Conservation (phyloP, 352 stramenopile species). For the Globisporangium camurandrum region DNA sequence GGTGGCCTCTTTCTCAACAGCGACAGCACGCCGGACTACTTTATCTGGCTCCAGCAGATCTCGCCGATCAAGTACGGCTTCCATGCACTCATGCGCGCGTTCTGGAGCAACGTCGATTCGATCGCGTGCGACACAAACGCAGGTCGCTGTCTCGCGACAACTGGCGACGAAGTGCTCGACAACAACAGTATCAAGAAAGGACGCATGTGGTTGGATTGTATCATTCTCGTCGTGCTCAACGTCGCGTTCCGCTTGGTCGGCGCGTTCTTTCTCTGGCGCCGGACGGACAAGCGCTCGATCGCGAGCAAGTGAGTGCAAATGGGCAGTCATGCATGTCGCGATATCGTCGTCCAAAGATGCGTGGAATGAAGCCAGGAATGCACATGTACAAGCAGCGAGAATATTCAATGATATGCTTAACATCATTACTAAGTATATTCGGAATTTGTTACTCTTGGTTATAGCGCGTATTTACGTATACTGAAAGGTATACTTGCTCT, state of each 20-base stretch:
- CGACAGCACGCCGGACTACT: constrained; percentile 22
- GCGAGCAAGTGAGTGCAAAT: neutral
- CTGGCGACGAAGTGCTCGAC: constrained; percentile 21
- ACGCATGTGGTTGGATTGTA: constrained; percentile 16
- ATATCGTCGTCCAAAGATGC: too few species aligned
- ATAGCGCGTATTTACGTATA: too few species aligned
- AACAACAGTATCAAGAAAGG: constrained; percentile 16
- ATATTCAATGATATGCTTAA: too few species aligned
- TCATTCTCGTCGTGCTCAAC: constrained; percentile 24
- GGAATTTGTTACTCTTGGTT: too few species aligned
- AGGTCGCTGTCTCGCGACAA: constrained; percentile 12
- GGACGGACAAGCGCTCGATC: constrained; percentile 8
- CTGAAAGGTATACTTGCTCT: neutral
- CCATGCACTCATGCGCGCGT: constrained; percentile 26
- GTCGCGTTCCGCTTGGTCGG: constrained; percentile 24
- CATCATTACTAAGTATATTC: too few species aligned
- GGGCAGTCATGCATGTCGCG: too few species aligned
- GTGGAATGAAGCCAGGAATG: too few species aligned
- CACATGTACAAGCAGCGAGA: too few species aligned
- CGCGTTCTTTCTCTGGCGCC: constrained; percentile 20
- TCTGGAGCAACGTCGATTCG: constrained; percentile 17
- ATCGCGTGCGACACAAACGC: constrained; percentile 17
- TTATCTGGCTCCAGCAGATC: constrained; percentile 27
- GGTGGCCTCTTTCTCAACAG: constrained; percentile 29
- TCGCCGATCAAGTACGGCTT: constrained; percentile 34